Evolutionary conservation across 306 rosid genomes (phyloP).

Genomic region (Datisca glomerata): DNA sequence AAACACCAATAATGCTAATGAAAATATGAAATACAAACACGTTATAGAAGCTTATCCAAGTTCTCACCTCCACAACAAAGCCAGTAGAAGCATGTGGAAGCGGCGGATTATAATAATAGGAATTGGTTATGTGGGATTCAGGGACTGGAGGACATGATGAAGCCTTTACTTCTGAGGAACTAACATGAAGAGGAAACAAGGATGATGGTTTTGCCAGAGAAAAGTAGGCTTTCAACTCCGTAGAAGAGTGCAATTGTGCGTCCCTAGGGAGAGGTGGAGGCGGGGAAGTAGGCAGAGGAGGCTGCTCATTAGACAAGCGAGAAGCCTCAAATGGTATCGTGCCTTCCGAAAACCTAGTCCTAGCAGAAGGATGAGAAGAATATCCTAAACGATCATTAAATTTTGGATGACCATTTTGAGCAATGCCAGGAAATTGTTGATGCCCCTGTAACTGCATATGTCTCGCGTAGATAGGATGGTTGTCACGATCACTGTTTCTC

Average conservation of each 20-base stretch:
- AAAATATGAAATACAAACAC: slow-evolving; percentile 6
- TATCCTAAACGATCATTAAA: slow-evolving; percentile 21
- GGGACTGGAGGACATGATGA: slow-evolving; percentile 31
- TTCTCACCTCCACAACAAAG: slow-evolving; percentile 48
- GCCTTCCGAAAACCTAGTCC: slow-evolving; percentile 19
- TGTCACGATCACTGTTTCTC: slow-evolving; percentile 5
- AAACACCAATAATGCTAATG: slow-evolving; percentile 3
- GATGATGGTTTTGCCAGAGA: slow-evolving; percentile 35
- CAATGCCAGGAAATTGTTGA: too few relatives aligned
- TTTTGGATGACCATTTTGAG: too few relatives aligned
- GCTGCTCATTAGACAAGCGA: slow-evolving; percentile 34
- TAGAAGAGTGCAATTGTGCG: slow-evolving; percentile 19
- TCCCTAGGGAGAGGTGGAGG: slow-evolving; percentile 74
- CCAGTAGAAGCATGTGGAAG: slow-evolving; percentile 33
- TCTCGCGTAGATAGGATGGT: slow-evolving; percentile 6
- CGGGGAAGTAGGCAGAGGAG: slow-evolving; percentile 70
- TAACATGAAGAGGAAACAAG: slow-evolving; percentile 43
- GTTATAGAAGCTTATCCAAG: too few relatives aligned
- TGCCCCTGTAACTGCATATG: too few relatives aligned
- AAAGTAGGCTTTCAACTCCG: slow-evolving; percentile 18
- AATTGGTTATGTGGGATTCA: slow-evolving; percentile 30
- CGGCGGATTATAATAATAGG: slow-evolving; percentile 40
- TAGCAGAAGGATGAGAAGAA: slow-evolving; percentile 16
- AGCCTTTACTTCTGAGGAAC: slow-evolving; percentile 24
- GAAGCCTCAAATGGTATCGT: slow-evolving; percentile 29